Conservation (phyloP, 1,284 basidiomycete genomes). For the Pascua sp. region DNA sequence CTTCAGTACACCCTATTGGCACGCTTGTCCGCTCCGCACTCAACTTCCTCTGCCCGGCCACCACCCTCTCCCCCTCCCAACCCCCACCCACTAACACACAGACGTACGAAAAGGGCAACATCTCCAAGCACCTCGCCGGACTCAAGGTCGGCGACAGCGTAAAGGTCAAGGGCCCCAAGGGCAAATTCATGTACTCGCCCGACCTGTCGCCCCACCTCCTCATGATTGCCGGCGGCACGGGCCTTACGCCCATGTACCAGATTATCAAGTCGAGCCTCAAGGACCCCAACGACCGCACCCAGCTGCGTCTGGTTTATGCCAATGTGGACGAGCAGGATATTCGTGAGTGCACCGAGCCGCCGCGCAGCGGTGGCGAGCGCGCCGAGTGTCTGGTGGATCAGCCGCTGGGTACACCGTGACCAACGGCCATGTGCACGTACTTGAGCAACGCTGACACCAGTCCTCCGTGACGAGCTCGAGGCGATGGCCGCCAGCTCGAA, state of each 20-base stretch:
- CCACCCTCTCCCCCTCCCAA: too few species aligned
- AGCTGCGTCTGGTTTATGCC: constrained; percentile 86
- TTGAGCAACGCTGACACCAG: constrained; percentile 29
- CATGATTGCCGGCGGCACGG: constrained; percentile 93
- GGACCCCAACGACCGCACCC: constrained; percentile 79
- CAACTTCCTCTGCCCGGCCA: too few species aligned
- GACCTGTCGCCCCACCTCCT: constrained; percentile 71
- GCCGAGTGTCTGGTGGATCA: background rate
- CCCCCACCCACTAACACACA: constrained; percentile 37
- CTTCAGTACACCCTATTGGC: too few species aligned
- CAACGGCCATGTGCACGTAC: background rate
- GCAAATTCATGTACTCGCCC: constrained; percentile 79
- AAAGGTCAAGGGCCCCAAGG: constrained; percentile 92
- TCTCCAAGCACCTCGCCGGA: constrained; percentile 77
- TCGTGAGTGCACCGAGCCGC: constrained; percentile 38
- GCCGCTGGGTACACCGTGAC: too few species aligned
- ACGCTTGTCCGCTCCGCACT: too few species aligned
- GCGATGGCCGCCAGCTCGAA: constrained; percentile 58
- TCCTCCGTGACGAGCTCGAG: constrained; percentile 79
- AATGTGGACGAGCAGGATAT: constrained; percentile 90
- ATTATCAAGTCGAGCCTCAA: constrained; percentile 83
- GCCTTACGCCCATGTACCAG: constrained; percentile 98
- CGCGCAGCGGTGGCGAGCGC: background rate
- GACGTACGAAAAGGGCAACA: constrained; percentile 97
- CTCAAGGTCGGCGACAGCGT: constrained; percentile 82